phyloP scores from a whole-genome alignment of 1,284 basidiomycete genomes.

The Anthracocystis panici-leucophaei region DNA sequence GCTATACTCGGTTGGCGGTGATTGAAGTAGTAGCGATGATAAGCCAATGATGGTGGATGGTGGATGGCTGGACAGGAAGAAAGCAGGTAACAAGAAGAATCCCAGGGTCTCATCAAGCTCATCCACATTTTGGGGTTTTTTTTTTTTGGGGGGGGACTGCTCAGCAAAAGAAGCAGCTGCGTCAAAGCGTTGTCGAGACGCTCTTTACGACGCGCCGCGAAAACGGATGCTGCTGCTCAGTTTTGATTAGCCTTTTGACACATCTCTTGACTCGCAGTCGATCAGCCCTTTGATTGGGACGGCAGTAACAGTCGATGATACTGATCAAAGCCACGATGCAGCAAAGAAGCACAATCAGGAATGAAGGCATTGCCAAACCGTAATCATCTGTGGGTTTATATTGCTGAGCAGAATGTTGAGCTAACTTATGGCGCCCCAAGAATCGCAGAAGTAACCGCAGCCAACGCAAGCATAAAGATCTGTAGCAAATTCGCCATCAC shows the following conservation, averaged over 20 bases:
- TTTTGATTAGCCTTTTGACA: neutral
- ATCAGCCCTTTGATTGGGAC: neutral
- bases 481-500: conserved; percentile 84
- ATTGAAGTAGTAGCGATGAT: neutral
- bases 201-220: neutral
- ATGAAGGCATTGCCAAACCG: too few relatives aligned
- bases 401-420: too few relatives aligned
- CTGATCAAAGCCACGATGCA: neutral
- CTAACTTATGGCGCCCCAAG: conserved; percentile 16
- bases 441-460: conserved; percentile 36
- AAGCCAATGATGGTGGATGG: neutral
- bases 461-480: conserved; percentile 74
- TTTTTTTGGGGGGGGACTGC: neutral
- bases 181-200: neutral
- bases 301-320: neutral
- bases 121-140: neutral
- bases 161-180: neutral
- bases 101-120: conserved; percentile 12
- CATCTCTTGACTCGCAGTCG: neutral
- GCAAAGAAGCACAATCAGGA: neutral
- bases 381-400: too few relatives aligned
- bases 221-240: neutral
- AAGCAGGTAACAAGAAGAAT: neutral
- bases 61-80: neutral
- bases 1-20: neutral